Conservation (phyloP, 805 yeast genomes). For the Lipomyces kockii region DNA sequence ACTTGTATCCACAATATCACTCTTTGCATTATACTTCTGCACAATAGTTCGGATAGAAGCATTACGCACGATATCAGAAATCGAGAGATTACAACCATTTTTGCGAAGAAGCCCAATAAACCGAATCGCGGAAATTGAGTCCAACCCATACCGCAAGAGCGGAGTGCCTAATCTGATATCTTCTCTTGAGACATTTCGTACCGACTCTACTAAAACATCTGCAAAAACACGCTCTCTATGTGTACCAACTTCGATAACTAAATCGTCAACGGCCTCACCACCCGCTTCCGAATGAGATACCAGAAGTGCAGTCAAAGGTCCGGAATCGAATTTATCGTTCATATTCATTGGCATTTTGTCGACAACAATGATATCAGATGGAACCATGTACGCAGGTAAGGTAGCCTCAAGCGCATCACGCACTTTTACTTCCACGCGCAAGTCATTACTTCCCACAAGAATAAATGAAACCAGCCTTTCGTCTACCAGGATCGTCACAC, state of each 20-base stretch:
- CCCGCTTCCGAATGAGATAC: background rate
- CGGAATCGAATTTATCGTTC: constrained; percentile 36
- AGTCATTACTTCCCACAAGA: background rate
- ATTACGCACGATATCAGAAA: constrained; percentile 19
- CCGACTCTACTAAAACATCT: constrained; percentile 7
- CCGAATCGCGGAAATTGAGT: constrained; percentile 36
- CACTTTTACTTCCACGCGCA: background rate
- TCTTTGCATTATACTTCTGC: background rate
- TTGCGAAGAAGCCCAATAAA: constrained; percentile 16
- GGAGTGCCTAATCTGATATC: constrained; percentile 13
- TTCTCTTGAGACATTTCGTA: constrained; percentile 1
- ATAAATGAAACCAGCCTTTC: constrained; percentile 13
- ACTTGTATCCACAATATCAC: background rate
- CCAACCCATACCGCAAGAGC: constrained; percentile 37
- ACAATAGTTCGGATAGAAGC: constrained; percentile 16
- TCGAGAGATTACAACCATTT: constrained; percentile 7
- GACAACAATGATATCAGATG: constrained; percentile 24
- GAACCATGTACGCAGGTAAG: constrained; percentile 39
- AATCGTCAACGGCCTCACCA: background rate
- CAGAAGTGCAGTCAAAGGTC: background rate
- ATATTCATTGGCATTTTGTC: constrained; percentile 29
- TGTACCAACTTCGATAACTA: background rate
- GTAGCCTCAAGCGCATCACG: background rate
- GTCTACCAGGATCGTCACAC: constrained; percentile 20
- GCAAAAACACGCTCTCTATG: constrained; percentile 19